Conservation (phyloP, 1,284 basidiomycete genomes). For the Malassezia vespertilionis region DNA sequence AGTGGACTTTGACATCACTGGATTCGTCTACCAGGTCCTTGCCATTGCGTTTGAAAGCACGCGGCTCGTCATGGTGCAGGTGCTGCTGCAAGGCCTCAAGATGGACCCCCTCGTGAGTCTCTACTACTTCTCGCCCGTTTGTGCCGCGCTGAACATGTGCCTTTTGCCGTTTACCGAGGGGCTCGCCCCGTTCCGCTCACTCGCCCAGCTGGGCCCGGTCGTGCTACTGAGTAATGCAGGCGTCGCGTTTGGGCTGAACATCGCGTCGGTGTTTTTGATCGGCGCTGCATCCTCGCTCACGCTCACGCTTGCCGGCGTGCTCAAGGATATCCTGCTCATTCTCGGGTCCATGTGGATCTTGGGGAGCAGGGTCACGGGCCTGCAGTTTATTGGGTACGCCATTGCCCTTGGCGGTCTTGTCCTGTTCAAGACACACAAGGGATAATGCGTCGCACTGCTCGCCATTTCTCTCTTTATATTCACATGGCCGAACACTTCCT, state of each 20-base stretch:
- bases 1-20: conserved; percentile 68
- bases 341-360: conserved; percentile 76
- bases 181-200: conserved; percentile 68
- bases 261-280: conserved; percentile 88
- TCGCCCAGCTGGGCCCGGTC: conserved; percentile 62
- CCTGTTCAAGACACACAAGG: conserved; percentile 66
- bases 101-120: conserved; percentile 89
- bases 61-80: conserved; percentile 89
- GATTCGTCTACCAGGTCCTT: conserved; percentile 58
- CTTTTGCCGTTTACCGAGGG: conserved; percentile 83
- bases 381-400: conserved; percentile 81
- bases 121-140: conserved; percentile 66
- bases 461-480: not conserved
- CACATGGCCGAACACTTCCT: too few relatives aligned
- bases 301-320: conserved; percentile 84
- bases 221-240: conserved; percentile 72
- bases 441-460: conserved; percentile 44
- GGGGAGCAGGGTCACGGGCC: conserved; percentile 62
- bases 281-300: conserved; percentile 75
- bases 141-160: conserved; percentile 73
- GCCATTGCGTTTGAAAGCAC: conserved; percentile 65
- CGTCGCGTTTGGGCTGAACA: conserved; percentile 80
- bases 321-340: conserved; percentile 88
- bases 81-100: conserved; percentile 85
- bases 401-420: conserved; percentile 69